Evolutionary conservation across 495 filamentous ascomycete species (phyloP).

Genomic region (Penicillium paradoxum): DNA sequence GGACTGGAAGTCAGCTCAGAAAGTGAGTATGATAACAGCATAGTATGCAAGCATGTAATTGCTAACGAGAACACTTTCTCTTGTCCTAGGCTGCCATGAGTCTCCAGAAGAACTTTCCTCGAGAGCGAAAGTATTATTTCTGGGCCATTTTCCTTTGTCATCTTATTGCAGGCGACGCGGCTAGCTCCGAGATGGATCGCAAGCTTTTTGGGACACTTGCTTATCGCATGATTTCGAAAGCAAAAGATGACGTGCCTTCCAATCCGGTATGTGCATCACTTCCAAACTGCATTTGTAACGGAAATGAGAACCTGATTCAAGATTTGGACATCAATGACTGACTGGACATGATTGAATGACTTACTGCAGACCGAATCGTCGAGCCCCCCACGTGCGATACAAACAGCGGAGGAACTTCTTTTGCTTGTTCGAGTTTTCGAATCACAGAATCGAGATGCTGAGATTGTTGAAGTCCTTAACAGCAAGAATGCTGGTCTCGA

Average conservation of each 20-base stretch:
- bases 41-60: neutral
- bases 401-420: constrained; percentile 50
- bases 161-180: constrained; percentile 31
- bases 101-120: constrained; percentile 54
- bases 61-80: constrained; percentile 1
- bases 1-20: constrained; percentile 56
- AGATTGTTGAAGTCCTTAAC: constrained; percentile 48
- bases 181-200: constrained; percentile 43
- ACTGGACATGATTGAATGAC: constrained; percentile 1
- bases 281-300: neutral
- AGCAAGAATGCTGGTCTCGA: constrained; percentile 46
- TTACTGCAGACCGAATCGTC: constrained; percentile 35
- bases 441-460: constrained; percentile 39
- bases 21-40: constrained; percentile 30
- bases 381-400: constrained; percentile 48
- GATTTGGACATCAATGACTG: neutral
- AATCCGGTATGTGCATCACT: constrained; percentile 33
- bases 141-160: constrained; percentile 53
- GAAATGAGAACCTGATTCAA: neutral
- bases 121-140: constrained; percentile 52
- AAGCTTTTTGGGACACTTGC: constrained; percentile 55
- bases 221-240: constrained; percentile 56
- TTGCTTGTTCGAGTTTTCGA: constrained; percentile 50
- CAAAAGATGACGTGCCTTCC: constrained; percentile 46
- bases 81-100: constrained; percentile 50